Evolutionary conservation across 2,329 filamentous ascomycete genomes (phyloP), one percentile per base, ranked within the genome.

Genomic region (Berkeleyomyces rouxiae): DNA sequence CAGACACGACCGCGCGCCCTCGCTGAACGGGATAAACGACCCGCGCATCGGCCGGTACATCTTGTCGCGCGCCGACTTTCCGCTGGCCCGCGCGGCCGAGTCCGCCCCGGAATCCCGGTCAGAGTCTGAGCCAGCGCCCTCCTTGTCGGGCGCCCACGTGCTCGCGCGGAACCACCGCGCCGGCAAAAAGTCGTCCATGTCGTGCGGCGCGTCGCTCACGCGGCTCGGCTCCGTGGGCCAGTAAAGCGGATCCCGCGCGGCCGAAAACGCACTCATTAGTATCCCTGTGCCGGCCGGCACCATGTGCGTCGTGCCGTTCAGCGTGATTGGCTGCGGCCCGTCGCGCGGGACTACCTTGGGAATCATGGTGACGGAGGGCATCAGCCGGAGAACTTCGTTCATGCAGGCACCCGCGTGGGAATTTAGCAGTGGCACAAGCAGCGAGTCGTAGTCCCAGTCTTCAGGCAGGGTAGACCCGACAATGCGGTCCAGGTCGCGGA

Each of bases 381-480:
- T 77, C 49, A 90, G 69, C 9, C 89, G 83, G 61, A 93, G 77
- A 44, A 85, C 84, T 74, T 93, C 88, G 69, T 90, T 88, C 78
- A 92, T 80, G 67, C 86, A 81, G 3, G 88, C 88, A 16, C 85
- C 88, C 7, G 85, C 74, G 78, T 88, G 85, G 65, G 84, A 83
- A 9, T 79, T 81, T 67, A 88, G 81, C 64, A 93, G 77, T 7
- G 79, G 75, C 51, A 82, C 83, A 66, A 91, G 77, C 67, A 82
- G 76, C 9, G 75, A 72, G 53, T 91, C 87, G 70, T 89, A 92
- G 67, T 83, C 78, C 88, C 88, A 92, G 6, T 80, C 77, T 0
- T 73, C 72, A 3, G 82, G 78, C 31, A 85, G 79, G 13, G 75
- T 72, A 43, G 78, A 75, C 46, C 63, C 58, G 37, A 91, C 76